Evolutionary conservation across 768 basidiomycete genomes (phyloP), one percentile per base, ranked within the genome.

Genomic region (Suillus ampliporus): DNA sequence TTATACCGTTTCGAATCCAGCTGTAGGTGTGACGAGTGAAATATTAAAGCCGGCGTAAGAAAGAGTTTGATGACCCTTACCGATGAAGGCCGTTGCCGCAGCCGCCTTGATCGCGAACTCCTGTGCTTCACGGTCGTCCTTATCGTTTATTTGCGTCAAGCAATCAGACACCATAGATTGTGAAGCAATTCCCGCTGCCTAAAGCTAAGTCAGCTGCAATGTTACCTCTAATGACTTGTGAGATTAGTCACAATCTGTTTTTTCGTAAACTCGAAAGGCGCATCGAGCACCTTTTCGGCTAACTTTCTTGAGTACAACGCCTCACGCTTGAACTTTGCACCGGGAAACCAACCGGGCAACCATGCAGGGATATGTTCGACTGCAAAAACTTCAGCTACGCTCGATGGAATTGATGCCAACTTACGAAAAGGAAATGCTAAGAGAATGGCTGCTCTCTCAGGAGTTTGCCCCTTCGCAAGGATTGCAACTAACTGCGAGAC

Each of bases 261-360:
- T 40, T 69, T 66, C 57, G 73, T 69, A 43, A 68, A 72, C 26
- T 67, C 62, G n/a, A 72, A 67, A 2, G 74, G 73, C 2, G 11
- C 59, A 2, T 66, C 62, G 46, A 65, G 63, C 15, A 72, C 52
- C 21, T 60, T 48, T 28, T 64, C 48, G 7, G 64, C 68, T 15
- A 64, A 7, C 48, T 64, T 60, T 40, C 53, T 62, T 48, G 63
- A 64, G 48, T 61, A 58, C 10, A 40, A 17, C n/a, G 61, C 64
- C 43, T 64, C 43, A 17, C 48, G 63, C 23, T 64, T 46, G 21
- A 70, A 58, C 6, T 52, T 62, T 3, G 61, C 57, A 14, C 71
- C 67, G 0, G 65, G 65, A 23, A 69, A 63, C 68, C 67, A 71
- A 14, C 71, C 67, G 0, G 65, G 65, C 21, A 69, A 63, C 68